phyloP scores from a whole-genome alignment of 345 rosid species.

The Arabidopsis suecica region DNA sequence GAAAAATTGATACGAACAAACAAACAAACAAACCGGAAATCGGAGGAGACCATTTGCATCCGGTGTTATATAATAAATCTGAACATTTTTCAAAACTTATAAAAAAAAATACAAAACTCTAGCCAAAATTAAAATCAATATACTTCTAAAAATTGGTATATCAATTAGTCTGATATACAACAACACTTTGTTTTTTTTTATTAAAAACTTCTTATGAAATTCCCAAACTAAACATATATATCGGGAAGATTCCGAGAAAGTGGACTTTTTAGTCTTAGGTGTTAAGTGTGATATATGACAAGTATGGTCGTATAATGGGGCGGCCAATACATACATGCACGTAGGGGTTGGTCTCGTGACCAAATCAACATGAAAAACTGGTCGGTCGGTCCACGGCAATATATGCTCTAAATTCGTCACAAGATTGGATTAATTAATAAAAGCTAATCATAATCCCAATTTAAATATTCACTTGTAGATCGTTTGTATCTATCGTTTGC shows the following conservation, averaged over 20 bases:
- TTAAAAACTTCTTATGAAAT: no score
- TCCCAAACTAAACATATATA: not conserved
- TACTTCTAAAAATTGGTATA: not conserved
- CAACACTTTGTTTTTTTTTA: no score
- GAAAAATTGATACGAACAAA: not conserved
- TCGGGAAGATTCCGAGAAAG: conserved; percentile 20
- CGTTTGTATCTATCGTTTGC: not conserved
- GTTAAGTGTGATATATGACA: not conserved
- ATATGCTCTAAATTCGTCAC: conserved; percentile 14
- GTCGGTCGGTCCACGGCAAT: conserved; percentile 38
- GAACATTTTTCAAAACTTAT: not conserved
- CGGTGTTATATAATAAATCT: not conserved
- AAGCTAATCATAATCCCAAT: conserved; percentile 17
- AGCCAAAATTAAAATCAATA: not conserved
- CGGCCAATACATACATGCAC: conserved; percentile 8
- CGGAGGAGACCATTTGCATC: not conserved
- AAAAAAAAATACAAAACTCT: not conserved
- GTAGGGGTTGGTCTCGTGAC: conserved; percentile 34
- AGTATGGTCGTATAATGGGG: conserved; percentile 7
- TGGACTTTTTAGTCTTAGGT: conserved; percentile 9
- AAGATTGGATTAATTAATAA: not conserved
- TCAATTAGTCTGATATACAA: no score
- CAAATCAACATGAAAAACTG: conserved; percentile 17
- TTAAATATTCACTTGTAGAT: conserved; percentile 8
- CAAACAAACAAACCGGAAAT: not conserved